phyloP scores from a whole-genome alignment of 1,139 yeast genomes.

The Yamadazyma sp. region DNA sequence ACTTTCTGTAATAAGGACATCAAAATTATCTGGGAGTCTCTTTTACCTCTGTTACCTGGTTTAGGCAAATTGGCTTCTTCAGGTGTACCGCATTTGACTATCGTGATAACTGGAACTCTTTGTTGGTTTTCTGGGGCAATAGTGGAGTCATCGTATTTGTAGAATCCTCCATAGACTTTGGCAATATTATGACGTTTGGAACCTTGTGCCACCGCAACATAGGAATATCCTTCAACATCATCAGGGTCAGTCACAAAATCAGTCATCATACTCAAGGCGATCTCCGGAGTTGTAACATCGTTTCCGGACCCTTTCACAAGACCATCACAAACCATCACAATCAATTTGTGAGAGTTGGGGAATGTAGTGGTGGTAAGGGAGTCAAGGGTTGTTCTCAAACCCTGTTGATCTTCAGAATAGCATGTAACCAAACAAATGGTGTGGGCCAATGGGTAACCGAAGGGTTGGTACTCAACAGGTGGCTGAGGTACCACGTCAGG shows the following conservation, averaged over 20 bases:
- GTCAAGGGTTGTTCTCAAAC: slow-evolving; percentile 83
- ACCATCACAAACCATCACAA: slow-evolving; percentile 90
- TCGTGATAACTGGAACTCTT: slow-evolving; percentile 76
- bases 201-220: slow-evolving; percentile 94
- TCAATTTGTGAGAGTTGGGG: slow-evolving; percentile 89
- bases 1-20: slow-evolving; percentile 92
- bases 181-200: slow-evolving; percentile 95
- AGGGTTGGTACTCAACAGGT: slow-evolving; percentile 84
- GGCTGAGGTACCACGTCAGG: slow-evolving; percentile 82
- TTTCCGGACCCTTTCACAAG: slow-evolving; percentile 92
- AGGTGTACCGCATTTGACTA: slow-evolving; percentile 93
- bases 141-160: slow-evolving; percentile 72
- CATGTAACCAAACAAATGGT: slow-evolving; percentile 84
- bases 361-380: slow-evolving; percentile 90
- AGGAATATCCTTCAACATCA: slow-evolving; percentile 75
- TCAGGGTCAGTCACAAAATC: slow-evolving; percentile 74
- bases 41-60: slow-evolving; percentile 97
- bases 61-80: slow-evolving; percentile 76
- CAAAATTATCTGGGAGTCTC: slow-evolving; percentile 92
- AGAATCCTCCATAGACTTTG: slow-evolving; percentile 89
- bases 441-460: slow-evolving; percentile 84
- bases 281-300: slow-evolving; percentile 82
- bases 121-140: slow-evolving; percentile 82
- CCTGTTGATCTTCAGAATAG: slow-evolving; percentile 88
- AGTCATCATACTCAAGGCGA: slow-evolving; percentile 82